phyloP scores from a whole-genome alignment of 108 stramenopile genomes.

The Cyclotella baltica region DNA sequence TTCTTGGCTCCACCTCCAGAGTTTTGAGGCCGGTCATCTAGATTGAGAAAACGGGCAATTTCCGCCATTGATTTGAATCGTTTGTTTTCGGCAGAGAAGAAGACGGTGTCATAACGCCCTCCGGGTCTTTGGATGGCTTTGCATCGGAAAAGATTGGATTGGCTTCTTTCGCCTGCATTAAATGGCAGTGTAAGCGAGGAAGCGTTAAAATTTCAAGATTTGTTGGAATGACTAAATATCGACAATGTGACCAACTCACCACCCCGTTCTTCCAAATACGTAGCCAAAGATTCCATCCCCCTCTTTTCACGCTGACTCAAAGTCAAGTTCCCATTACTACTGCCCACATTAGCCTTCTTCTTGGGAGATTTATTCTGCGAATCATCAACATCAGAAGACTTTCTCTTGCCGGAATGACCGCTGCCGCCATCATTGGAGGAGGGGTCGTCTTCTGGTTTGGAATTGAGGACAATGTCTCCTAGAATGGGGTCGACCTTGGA shows the following conservation, averaged over 20 bases:
- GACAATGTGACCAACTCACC: conserved; percentile 33
- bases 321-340: conserved; percentile 49
- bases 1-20: conserved; percentile 43
- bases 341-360: conserved; percentile 42
- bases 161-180: conserved; percentile 37
- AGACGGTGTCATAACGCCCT: conserved; percentile 77
- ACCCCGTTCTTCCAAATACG: conserved; percentile 74
- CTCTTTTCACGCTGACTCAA: conserved; percentile 74
- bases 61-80: conserved; percentile 85
- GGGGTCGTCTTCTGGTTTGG: conserved; percentile 39
- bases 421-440: conserved; percentile 35
- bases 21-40: conserved; percentile 45
- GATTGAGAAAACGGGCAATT: conserved; percentile 73
- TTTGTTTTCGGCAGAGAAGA: conserved; percentile 66
- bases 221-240: neutral
- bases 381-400: conserved; percentile 38
- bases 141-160: conserved; percentile 46
- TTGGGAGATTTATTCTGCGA: conserved; percentile 23
- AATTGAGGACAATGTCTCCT: conserved; percentile 57
- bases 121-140: conserved; percentile 57
- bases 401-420: conserved; percentile 49
- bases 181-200: neutral
- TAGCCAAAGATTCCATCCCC: conserved; percentile 66
- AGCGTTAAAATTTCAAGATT: neutral
- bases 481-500: conserved; percentile 73